These are phyloP conservation scores for Sporormia fimetaria DNA, from an alignment of 495 filamentous ascomycete genomes.

Conservation along the genomic window DNA sequence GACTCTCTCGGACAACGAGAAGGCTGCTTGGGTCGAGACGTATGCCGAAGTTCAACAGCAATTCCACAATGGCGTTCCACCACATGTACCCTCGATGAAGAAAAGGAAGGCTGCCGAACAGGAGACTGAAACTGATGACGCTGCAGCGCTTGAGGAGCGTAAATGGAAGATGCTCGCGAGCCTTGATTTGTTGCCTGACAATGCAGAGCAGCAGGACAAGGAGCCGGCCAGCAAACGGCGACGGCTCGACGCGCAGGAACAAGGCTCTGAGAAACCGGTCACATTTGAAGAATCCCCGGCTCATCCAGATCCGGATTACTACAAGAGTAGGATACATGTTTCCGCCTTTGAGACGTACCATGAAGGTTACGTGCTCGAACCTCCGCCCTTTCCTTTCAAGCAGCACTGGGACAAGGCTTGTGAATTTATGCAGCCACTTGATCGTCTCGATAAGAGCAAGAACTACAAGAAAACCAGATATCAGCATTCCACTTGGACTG, in stretches of 20 bases:
- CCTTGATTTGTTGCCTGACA: too few relatives aligned
- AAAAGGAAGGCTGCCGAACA: too few relatives aligned
- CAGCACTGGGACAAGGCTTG: constrained; percentile 81
- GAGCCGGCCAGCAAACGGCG: too few relatives aligned
- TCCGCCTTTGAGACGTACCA: constrained; percentile 74
- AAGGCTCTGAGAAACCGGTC: too few relatives aligned
- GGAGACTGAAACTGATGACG: background rate
- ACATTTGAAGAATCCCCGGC: too few relatives aligned
- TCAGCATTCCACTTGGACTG: too few relatives aligned
- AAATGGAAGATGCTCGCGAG: constrained; percentile 1
- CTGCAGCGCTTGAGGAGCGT: constrained; percentile 1
- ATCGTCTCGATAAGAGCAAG: constrained; percentile 33
- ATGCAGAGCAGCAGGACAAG: background rate
- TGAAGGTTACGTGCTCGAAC: constrained; percentile 56
- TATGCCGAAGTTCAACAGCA: too few relatives aligned
- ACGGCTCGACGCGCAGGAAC: too few relatives aligned
- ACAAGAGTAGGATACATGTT: constrained; percentile 62
- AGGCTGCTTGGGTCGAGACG: too few relatives aligned
- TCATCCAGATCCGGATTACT: constrained; percentile 39
- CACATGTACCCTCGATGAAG: too few relatives aligned
- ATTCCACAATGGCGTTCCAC: too few relatives aligned
- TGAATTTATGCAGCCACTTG: constrained; percentile 49
- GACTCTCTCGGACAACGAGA: too few relatives aligned
- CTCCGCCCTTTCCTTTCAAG: constrained; percentile 80
- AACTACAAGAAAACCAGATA: constrained; percentile 41